A percentile compares a stretch with the other conserved stretches of the same genome.
These are phyloP conservation scores for Ceratobasidium sp. DNA, from an alignment of 1,284 basidiomycete species.

Conservation along the genomic window DNA sequence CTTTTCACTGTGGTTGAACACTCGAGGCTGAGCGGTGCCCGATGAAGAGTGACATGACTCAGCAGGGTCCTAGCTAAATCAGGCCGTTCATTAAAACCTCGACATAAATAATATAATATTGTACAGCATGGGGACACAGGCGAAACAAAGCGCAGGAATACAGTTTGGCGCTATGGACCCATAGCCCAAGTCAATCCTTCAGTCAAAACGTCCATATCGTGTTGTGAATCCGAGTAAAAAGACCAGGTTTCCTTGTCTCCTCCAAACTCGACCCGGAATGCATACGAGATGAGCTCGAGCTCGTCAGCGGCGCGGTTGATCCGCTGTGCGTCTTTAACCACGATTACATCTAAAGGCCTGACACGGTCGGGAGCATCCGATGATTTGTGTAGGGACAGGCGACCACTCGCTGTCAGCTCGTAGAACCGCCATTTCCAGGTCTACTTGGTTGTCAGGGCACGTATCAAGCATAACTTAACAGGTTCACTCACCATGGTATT, in stretches of 20 bases:
- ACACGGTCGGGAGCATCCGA: conserved; percentile 66
- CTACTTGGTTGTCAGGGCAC: not conserved
- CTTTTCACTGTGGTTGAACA: conserved; percentile 14
- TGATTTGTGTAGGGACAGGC: conserved; percentile 65
- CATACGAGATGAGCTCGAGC: conserved; percentile 72
- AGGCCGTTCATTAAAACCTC: conserved; percentile 22
- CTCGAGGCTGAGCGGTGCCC: not conserved
- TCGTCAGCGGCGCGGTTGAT: conserved; percentile 77
- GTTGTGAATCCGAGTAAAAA: conserved; percentile 71
- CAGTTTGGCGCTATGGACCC: not conserved
- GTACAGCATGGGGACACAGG: not conserved
- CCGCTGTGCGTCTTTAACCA: conserved; percentile 58
- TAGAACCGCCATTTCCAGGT: conserved; percentile 74
- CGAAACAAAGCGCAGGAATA: not conserved
- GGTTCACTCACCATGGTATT: conserved; percentile 58
- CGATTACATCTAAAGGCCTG: conserved; percentile 62
- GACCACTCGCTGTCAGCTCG: conserved; percentile 62
- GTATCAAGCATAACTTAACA: not conserved
- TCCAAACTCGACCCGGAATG: conserved; percentile 73
- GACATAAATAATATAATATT: not conserved
- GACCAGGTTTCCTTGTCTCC: conserved; percentile 64
- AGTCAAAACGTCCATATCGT: conserved; percentile 65
- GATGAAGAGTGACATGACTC: not conserved
- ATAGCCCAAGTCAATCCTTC: conserved; percentile 29
- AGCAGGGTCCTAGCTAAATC: conserved; percentile 22